A percentile compares a stretch with the other conserved stretches of the same genome.
These are phyloP conservation scores for Phytophthora agathidicida DNA, from an alignment of 352 stramenopile genomes.

Conservation along the genomic window DNA sequence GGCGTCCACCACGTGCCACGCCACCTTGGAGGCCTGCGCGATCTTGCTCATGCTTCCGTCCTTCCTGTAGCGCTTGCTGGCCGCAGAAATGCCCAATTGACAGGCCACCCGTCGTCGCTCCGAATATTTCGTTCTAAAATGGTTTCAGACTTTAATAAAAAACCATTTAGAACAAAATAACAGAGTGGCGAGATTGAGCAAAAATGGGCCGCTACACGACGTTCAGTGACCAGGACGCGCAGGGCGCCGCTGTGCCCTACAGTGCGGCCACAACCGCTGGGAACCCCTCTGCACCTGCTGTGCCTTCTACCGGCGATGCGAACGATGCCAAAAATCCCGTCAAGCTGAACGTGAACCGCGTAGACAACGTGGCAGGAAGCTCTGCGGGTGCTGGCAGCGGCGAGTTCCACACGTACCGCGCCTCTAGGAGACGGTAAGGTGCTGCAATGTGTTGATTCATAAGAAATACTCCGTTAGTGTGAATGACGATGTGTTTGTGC, in stretches of 20 bases:
- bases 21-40: constrained; percentile 78
- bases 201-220: constrained; percentile 81
- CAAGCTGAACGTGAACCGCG: constrained; percentile 71
- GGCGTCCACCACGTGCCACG: constrained; percentile 97
- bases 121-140: too few species aligned
- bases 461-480: background rate
- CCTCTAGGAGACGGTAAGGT: constrained; percentile 80
- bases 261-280: background rate
- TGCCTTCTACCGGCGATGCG: constrained; percentile 1
- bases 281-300: background rate
- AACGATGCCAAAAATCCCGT: constrained; percentile 23
- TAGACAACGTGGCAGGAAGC: constrained; percentile 96
- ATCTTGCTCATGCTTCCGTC: constrained; percentile 84
- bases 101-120: constrained; percentile 8
- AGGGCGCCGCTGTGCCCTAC: constrained; percentile 74
- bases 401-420: constrained; percentile 98
- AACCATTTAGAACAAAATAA: too few species aligned
- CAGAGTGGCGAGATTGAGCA: too few species aligned
- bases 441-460: background rate
- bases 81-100: constrained; percentile 16
- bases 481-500: background rate
- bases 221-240: constrained; percentile 83
- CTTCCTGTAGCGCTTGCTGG: constrained; percentile 5
- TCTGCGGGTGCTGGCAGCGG: constrained; percentile 93
- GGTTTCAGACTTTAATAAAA: too few species aligned